phyloP scores from a whole-genome alignment of 2,329 filamentous ascomycete genomes.

The Ophiostoma angusticollis region DNA sequence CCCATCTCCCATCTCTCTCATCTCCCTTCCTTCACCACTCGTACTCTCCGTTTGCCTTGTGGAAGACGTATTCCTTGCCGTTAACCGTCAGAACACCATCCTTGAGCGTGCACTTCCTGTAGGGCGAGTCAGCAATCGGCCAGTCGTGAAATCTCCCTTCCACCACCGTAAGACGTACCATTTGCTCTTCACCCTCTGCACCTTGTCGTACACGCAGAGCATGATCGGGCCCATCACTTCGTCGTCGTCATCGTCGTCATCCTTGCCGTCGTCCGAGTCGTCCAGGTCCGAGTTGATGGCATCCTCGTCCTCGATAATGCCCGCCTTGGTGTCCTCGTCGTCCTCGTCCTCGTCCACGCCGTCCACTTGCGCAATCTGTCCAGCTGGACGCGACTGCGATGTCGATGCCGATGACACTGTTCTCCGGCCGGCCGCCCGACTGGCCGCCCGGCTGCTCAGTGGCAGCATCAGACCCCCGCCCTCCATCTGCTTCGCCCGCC shows the following conservation, averaged over 20 bases:
- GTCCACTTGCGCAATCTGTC: conserved; percentile 39
- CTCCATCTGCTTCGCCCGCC: conserved; percentile 55
- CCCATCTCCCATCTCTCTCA: not conserved
- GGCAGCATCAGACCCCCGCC: conserved; percentile 66
- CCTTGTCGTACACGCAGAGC: conserved; percentile 99
- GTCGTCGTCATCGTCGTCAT: conserved; percentile 78
- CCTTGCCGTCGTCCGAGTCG: conserved; percentile 75
- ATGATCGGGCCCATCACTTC: conserved; percentile 80
- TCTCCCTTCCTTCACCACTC: conserved; percentile 66
- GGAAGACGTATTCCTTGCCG: conserved; percentile 93
- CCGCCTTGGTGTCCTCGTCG: conserved; percentile 47
- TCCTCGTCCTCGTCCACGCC: conserved; percentile 41
- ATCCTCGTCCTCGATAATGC: conserved; percentile 65
- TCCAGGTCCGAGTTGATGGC: conserved; percentile 98
- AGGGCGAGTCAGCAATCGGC: not conserved
- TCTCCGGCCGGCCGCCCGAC: too few relatives aligned
- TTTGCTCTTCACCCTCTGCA: conserved; percentile 98
- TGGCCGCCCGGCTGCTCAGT: conserved; percentile 33
- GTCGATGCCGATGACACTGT: too few relatives aligned
- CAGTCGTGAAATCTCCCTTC: too few relatives aligned
- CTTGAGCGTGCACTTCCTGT: conserved; percentile 92
- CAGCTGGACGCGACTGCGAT: too few relatives aligned
- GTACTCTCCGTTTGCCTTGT: conserved; percentile 94
- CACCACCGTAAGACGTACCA: conserved; percentile 41
- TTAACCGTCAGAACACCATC: conserved; percentile 90